Evolutionary conservation across 1,284 basidiomycete species (phyloP).

Genomic region (Marasmius tenuissimus): DNA sequence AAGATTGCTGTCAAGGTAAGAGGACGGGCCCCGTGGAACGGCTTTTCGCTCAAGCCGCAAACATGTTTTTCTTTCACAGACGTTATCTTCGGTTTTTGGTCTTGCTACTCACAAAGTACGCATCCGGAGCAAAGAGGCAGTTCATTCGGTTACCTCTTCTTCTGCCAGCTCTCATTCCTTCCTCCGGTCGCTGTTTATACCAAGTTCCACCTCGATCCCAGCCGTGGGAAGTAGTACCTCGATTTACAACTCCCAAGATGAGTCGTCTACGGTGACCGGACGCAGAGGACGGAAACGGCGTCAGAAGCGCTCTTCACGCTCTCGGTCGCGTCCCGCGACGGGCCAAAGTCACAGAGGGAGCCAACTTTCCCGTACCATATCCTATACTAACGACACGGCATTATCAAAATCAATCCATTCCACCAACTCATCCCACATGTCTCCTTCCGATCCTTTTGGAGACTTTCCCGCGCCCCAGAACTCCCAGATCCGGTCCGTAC

Average conservation of each 20-base stretch:
- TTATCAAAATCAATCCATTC: not conserved
- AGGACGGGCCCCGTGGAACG: not conserved
- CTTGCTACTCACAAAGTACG: constrained; percentile 8
- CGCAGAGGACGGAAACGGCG: constrained; percentile 18
- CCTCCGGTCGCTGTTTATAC: constrained; percentile 54
- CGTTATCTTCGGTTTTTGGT: constrained; percentile 15
- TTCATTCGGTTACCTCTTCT: constrained; percentile 1
- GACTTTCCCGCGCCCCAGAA: constrained; percentile 1
- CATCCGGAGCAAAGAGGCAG: constrained; percentile 8
- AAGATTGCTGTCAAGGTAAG: constrained; percentile 59
- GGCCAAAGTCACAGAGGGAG: constrained; percentile 15
- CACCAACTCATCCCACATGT: constrained; percentile 7
- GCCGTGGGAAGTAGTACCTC: not conserved
- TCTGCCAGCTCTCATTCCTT: constrained; percentile 37
- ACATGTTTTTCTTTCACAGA: not conserved
- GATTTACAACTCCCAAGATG: constrained; percentile 26
- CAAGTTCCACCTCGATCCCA: constrained; percentile 26
- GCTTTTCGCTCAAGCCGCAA: not conserved
- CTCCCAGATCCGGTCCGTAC: constrained; percentile 4
- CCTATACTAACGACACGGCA: constrained; percentile 28
- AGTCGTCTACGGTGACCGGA: constrained; percentile 15
- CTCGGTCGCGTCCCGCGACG: constrained; percentile 25
- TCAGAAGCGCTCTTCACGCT: constrained; percentile 20
- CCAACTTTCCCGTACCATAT: constrained; percentile 27
- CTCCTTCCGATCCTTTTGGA: constrained; percentile 8